These are phyloP conservation scores for Macrophomina pseudophaseolina DNA, from an alignment of 2,329 filamentous ascomycete genomes.

Conservation along the genomic window DNA sequence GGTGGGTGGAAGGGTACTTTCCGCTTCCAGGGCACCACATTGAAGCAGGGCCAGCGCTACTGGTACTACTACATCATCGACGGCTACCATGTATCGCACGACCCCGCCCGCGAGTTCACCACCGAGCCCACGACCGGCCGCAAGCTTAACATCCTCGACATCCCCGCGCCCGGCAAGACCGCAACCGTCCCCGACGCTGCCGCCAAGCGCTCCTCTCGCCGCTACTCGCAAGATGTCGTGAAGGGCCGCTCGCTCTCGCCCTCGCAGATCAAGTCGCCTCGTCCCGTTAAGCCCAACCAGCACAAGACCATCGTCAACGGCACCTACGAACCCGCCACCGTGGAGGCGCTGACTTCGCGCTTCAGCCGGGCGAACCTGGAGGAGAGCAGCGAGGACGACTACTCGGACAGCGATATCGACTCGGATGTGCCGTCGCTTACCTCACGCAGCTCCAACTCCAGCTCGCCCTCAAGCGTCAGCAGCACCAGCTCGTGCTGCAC, in stretches of 20 bases:
- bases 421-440: slow-evolving; percentile 74
- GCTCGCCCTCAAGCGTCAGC: slow-evolving; percentile 70
- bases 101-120: slow-evolving; percentile 86
- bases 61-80: slow-evolving; percentile 99
- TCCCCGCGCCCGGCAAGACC: slow-evolving; percentile 63
- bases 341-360: slow-evolving; percentile 80
- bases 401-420: slow-evolving; percentile 68
- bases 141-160: slow-evolving; percentile 96
- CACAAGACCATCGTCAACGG: slow-evolving; percentile 84
- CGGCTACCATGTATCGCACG: slow-evolving; percentile 96
- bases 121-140: slow-evolving; percentile 96
- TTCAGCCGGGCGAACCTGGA: slow-evolving; percentile 68
- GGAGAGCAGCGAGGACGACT: slow-evolving; percentile 56
- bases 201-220: slow-evolving; percentile 55
- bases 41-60: slow-evolving; percentile 90
- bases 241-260: slow-evolving; percentile 88
- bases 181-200: slow-evolving; percentile 46
- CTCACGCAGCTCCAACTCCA: slow-evolving; percentile 64
- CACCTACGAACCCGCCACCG: slow-evolving; percentile 75
- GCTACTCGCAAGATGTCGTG: slow-evolving; percentile 70
- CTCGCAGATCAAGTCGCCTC: slow-evolving; percentile 88
- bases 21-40: slow-evolving; percentile 85
- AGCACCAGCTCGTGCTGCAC: slow-evolving; percentile 69
- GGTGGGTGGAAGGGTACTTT: slow-evolving; percentile 96
- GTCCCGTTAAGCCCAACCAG: slow-evolving; percentile 85